These are phyloP conservation scores for Rosellinia necatrix DNA, from an alignment of 2,329 filamentous ascomycete species.

Conservation along the genomic window DNA sequence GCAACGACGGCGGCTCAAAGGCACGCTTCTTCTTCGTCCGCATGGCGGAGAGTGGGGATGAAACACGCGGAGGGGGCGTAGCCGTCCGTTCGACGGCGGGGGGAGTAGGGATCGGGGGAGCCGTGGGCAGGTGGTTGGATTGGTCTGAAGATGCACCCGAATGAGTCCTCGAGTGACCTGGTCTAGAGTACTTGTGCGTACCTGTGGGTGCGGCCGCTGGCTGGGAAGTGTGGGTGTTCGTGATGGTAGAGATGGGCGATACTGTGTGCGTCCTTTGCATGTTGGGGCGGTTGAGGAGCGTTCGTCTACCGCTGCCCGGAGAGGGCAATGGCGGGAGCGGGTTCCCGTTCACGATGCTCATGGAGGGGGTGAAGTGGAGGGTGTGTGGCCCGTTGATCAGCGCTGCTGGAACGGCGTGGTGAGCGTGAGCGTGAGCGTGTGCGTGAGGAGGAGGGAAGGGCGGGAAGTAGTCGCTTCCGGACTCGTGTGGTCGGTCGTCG, in stretches of 20 bases:
- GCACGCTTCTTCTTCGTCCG: slow-evolving; percentile 59
- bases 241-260: slow-evolving; percentile 68
- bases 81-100: slow-evolving; percentile 62
- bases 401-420: slow-evolving; percentile 37
- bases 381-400: slow-evolving; percentile 34
- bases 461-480: slow-evolving; percentile 43
- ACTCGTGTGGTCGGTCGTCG: slow-evolving; percentile 43
- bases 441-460: slow-evolving; percentile 40
- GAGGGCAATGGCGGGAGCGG: slow-evolving; percentile 82
- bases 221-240: slow-evolving; percentile 48
- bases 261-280: slow-evolving; percentile 74
- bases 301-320: slow-evolving; percentile 67
- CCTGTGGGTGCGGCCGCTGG: slow-evolving; percentile 42
- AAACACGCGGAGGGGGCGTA: slow-evolving; percentile 53
- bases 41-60: slow-evolving; percentile 54
- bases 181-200: slow-evolving; percentile 48
- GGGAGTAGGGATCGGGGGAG: slow-evolving; percentile 55
- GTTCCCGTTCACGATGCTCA: slow-evolving; percentile 79
- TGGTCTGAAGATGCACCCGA: slow-evolving; percentile 62
- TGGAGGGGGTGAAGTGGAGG: slow-evolving; percentile 61
- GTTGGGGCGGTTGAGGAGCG: slow-evolving; percentile 49
- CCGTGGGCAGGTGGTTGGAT: slow-evolving; percentile 49
- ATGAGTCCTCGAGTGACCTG: slow-evolving; percentile 61
- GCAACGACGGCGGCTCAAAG: slow-evolving; percentile 50
- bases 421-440: slow-evolving; percentile 30